Base-by-base conservation (phyloP, 257 asterid genomes). In the Solanum pimpinellifolium region DNA sequence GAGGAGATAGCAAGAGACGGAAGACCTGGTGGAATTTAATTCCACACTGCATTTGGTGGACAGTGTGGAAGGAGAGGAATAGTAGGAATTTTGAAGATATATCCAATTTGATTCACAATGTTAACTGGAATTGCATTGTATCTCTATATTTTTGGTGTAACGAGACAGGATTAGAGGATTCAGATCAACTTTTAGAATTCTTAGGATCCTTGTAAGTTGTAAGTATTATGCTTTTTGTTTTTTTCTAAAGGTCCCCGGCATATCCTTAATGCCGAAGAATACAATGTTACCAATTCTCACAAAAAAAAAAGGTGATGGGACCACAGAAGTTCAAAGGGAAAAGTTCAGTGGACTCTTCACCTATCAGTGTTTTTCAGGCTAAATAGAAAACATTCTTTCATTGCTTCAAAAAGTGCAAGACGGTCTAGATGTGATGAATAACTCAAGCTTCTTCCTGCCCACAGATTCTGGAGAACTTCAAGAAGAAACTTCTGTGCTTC, bases 371-470 rank as follows among this genome's bases (percentile, higher is more conserved):
- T 96, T 90, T 84, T 91, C 88, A 97, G 88, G 89, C 86, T 90
- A 98, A 98, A 95, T 85, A 95, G 78, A 80, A 96, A 93, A 90
- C 99, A 96, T 90, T 97, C 98, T 92, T 92, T 94, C 86, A 92
- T 85, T 76, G 96, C 93, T 87, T 65, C 87, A 85, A 96, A 95
- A 89, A 97, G 92, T 20, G 98, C 94, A 88, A 68, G 91, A 83
- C 90, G 92, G 75, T 93, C 99, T 86, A 94, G 93, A 83, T 87
- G 78, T 39, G 91, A 91, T 37, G 96, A 90, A 90, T 87, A 90
- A 82, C 96, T 91, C 60, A 92, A 86, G 86, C 88, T 87, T 90
- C 98, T 94, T 89, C 99, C 99, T 62, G 92, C 98, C 99, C 99
- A 97, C 81, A 97, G 91, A 89, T 91, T 94, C 87, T 86, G 93